These are phyloP conservation scores for Talaromyces thailandensis DNA, from an alignment of 495 filamentous ascomycete genomes.

Conservation along the genomic window DNA sequence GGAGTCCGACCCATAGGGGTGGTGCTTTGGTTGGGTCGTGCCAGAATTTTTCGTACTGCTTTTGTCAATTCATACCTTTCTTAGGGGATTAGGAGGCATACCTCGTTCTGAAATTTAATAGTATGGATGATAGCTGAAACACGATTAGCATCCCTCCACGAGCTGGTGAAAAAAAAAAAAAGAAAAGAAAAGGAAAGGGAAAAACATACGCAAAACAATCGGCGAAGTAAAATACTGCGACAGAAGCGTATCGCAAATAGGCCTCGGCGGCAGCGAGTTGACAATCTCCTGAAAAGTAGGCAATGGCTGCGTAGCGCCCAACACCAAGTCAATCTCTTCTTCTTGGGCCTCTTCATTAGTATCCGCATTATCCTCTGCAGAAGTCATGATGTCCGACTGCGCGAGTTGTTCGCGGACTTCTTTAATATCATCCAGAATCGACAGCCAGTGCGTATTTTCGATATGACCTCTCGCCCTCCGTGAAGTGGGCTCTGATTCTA, in stretches of 20 bases:
- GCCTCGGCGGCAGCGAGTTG: constrained; percentile 25
- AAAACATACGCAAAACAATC: constrained; percentile 17
- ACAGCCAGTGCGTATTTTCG: constrained; percentile 45
- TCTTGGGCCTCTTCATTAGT: constrained; percentile 18
- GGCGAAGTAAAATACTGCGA: constrained; percentile 41
- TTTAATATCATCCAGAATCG: constrained; percentile 41
- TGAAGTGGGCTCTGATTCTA: neutral
- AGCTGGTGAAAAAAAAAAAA: too few relatives aligned
- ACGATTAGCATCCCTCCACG: neutral
- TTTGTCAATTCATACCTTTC: neutral
- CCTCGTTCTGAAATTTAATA: constrained; percentile 15
- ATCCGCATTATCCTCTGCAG: constrained; percentile 6
- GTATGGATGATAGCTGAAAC: constrained; percentile 11
- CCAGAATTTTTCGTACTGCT: constrained; percentile 41
- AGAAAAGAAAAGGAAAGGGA: too few relatives aligned
- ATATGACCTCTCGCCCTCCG: constrained; percentile 21
- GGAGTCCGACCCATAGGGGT: constrained; percentile 29
- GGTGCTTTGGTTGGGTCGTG: constrained; percentile 23
- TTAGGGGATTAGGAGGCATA: neutral
- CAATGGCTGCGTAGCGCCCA: constrained; percentile 16
- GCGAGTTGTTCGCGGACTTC: constrained; percentile 24
- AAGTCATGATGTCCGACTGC: constrained; percentile 10
- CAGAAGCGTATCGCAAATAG: constrained; percentile 31
- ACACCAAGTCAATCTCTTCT: constrained; percentile 21
- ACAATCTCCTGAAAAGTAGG: constrained; percentile 21